These are phyloP conservation scores for Phytophthora lateralis DNA, from an alignment of 352 stramenopile genomes.

Conservation along the genomic window DNA sequence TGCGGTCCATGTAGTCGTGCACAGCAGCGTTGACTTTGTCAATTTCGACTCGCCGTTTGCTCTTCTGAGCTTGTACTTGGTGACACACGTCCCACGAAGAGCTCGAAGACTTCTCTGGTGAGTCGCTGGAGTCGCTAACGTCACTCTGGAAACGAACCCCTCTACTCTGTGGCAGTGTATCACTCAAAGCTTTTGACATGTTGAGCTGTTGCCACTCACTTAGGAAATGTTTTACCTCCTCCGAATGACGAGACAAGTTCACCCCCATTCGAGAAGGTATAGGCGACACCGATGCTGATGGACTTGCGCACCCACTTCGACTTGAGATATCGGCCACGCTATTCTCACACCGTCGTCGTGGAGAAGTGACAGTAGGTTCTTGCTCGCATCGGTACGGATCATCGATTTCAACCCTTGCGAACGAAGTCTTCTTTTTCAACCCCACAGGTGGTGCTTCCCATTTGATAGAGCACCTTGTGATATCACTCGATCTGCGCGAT, in stretches of 20 bases:
- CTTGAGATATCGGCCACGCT: not conserved
- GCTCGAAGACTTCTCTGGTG: not conserved
- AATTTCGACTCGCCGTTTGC: constrained; percentile 47
- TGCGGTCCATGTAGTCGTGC: constrained; percentile 84
- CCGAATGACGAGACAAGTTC: constrained; percentile 11
- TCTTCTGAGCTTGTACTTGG: constrained; percentile 22
- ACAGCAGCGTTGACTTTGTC: constrained; percentile 76
- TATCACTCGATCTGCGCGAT: not conserved
- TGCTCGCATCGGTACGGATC: not conserved
- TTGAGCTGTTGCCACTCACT: constrained; percentile 48
- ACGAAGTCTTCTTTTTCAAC: constrained; percentile 14
- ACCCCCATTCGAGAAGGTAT: constrained; percentile 1
- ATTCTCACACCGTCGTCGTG: constrained; percentile 16
- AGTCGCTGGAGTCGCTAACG: constrained; percentile 1
- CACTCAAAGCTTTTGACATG: constrained; percentile 38
- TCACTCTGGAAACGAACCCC: constrained; percentile 8
- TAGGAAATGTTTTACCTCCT: constrained; percentile 26
- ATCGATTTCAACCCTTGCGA: constrained; percentile 4
- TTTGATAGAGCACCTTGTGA: not conserved
- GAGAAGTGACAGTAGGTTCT: not conserved
- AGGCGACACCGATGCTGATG: constrained; percentile 15
- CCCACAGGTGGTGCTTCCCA: not conserved
- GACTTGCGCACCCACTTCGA: constrained; percentile 5
- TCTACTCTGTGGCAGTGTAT: not conserved
- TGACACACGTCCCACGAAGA: not conserved